phyloP scores from a whole-genome alignment of 768 basidiomycete species.

The Phylloporus scabripes region DNA sequence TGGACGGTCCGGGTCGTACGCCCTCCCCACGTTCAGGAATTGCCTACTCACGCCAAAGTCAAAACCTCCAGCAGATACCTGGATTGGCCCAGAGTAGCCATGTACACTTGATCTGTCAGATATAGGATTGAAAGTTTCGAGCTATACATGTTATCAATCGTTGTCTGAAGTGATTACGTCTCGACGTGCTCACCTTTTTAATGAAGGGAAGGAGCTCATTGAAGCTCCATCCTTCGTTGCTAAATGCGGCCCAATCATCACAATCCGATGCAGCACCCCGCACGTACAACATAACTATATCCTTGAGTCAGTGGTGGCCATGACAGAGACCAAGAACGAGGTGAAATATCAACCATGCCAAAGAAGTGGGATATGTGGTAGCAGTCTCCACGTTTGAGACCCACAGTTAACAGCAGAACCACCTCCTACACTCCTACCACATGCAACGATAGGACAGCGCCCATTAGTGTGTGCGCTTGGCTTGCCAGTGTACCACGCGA shows the following conservation, averaged over 20 bases:
- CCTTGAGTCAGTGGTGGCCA: slow-evolving; percentile 15
- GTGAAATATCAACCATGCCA: no score
- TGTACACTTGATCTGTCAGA: slow-evolving; percentile 24
- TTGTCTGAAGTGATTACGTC: not conserved
- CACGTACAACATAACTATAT: slow-evolving; percentile 16
- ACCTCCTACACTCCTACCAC: slow-evolving; percentile 24
- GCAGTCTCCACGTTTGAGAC: not conserved
- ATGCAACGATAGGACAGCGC: slow-evolving; percentile 10
- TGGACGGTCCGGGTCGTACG: slow-evolving; percentile 45
- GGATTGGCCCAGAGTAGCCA: slow-evolving; percentile 32
- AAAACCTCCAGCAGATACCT: slow-evolving; percentile 16
- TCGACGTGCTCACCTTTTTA: slow-evolving; percentile 40
- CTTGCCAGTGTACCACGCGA: slow-evolving; percentile 7
- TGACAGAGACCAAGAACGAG: not conserved
- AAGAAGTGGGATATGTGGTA: no score
- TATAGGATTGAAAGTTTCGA: slow-evolving; percentile 33
- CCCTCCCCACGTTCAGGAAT: slow-evolving; percentile 41
- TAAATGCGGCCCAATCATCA: slow-evolving; percentile 22
- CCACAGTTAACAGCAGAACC: slow-evolving; percentile 20
- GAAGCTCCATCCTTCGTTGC: slow-evolving; percentile 56
- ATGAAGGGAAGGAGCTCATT: slow-evolving; percentile 52
- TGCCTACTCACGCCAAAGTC: slow-evolving; percentile 29
- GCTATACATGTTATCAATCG: not conserved
- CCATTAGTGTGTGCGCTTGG: slow-evolving; percentile 11
- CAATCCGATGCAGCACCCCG: slow-evolving; percentile 26